Percentiles rank a stretch among this genome's conserved stretches.
Conservation (phyloP, 805 yeast species). For the Yamadazyma ubonensis region DNA sequence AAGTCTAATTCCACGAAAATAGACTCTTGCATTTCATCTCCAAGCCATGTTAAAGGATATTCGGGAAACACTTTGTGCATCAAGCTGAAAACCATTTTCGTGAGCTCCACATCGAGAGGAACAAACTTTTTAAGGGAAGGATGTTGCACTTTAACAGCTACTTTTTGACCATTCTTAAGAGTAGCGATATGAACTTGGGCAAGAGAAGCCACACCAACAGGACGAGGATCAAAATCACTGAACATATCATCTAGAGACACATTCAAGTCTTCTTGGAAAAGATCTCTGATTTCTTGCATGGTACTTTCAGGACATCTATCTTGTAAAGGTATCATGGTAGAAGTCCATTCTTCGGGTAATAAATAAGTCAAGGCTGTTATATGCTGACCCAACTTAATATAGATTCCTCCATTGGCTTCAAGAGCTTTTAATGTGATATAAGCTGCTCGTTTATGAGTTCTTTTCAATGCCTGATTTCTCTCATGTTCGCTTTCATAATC, state of each 20-base stretch:
- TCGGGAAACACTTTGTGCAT: conserved; percentile 86
- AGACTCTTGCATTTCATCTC: conserved; percentile 84
- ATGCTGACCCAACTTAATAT: conserved; percentile 94
- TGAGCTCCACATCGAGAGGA: conserved; percentile 82
- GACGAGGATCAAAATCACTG: conserved; percentile 60
- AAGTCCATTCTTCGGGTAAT: conserved; percentile 92
- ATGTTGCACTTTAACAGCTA: conserved; percentile 94
- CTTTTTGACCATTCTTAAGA: conserved; percentile 62
- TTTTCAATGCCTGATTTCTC: conserved; percentile 55
- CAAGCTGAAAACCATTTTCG: conserved; percentile 69
- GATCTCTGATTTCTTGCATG: conserved; percentile 59
- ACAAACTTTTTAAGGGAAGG: conserved; percentile 85
- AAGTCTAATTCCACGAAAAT: conserved; percentile 92
- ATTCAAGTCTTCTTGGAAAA: conserved; percentile 73
- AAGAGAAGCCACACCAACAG: conserved; percentile 93
- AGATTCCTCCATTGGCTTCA: conserved; percentile 86
- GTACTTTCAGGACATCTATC: conserved; percentile 86
- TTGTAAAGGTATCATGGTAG: conserved; percentile 88
- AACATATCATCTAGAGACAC: conserved; percentile 60
- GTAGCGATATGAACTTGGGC: conserved; percentile 92
- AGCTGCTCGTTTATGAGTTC: conserved; percentile 78
- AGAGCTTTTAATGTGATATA: conserved; percentile 73
- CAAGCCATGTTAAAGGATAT: conserved; percentile 92
- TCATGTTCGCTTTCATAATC: conserved; percentile 41
- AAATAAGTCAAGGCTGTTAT: conserved; percentile 88